A percentile compares a stretch with the other conserved stretches of the same genome.
Evolutionary conservation across 805 yeast species (phyloP).

Genomic region (Wickerhamiella kazuoi): DNA sequence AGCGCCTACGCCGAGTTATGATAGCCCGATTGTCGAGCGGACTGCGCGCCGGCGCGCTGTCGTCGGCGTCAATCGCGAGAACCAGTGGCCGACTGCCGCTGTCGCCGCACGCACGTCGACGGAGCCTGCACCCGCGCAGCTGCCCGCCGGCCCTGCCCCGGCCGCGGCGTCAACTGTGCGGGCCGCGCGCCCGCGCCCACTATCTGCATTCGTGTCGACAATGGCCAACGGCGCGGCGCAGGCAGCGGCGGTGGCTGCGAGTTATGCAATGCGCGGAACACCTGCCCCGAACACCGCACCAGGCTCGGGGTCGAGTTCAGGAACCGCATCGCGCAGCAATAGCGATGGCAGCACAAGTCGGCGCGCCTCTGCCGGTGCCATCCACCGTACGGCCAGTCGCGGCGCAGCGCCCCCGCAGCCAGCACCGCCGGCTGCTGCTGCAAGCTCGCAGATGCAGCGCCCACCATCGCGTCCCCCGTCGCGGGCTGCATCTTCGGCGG

Average conservation of each 20-base stretch:
- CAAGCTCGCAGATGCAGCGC: too few species aligned
- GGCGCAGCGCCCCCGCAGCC: too few species aligned
- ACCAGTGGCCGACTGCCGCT: constrained; percentile 4
- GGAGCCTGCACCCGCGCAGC: not conserved
- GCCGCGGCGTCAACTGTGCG: too few species aligned
- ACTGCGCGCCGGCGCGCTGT: constrained; percentile 1
- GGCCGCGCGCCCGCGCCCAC: not conserved
- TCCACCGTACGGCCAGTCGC: too few species aligned
- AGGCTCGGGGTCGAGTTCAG: not conserved
- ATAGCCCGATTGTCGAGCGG: constrained; percentile 17
- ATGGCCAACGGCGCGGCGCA: not conserved
- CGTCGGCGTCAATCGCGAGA: not conserved
- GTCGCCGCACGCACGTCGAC: constrained; percentile 4
- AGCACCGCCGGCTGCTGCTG: too few species aligned
- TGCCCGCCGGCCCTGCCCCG: too few species aligned
- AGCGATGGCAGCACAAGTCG: too few species aligned
- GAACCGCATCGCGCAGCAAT: not conserved
- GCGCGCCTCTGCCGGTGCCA: too few species aligned
- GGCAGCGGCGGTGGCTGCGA: not conserved
- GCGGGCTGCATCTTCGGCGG: too few species aligned
- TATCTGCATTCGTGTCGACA: not conserved
- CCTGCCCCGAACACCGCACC: not conserved
- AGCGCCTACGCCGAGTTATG: constrained; percentile 6
- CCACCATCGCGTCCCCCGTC: too few species aligned
- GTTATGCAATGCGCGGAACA: not conserved